Conservation (phyloP, 2,329 filamentous ascomycete species). For the Trichoderma semiorbis region DNA sequence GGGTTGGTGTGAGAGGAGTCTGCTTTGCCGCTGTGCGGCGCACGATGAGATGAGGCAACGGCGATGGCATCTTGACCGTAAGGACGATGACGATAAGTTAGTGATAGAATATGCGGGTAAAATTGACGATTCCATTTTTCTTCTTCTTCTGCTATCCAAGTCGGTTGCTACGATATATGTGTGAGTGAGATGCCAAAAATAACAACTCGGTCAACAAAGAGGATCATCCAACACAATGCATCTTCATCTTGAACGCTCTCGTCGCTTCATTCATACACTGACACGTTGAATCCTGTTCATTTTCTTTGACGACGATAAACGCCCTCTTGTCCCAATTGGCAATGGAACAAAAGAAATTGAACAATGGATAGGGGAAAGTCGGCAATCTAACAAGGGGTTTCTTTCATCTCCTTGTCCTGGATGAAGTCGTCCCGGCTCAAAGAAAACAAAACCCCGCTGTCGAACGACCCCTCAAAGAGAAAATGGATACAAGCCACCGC, state of each 20-base stretch:
- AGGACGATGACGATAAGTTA: not conserved
- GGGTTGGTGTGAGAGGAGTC: not conserved
- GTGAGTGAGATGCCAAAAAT: not conserved
- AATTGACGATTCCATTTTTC: not conserved
- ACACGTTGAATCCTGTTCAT: not conserved
- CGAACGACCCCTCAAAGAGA: constrained; percentile 3
- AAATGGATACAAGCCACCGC: not conserved
- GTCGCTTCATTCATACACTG: not conserved
- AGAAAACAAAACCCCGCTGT: not conserved
- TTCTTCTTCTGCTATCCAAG: not conserved
- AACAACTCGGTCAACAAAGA: not conserved
- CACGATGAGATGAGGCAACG: constrained; percentile 1
- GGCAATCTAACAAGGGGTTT: not conserved
- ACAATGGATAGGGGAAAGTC: not conserved
- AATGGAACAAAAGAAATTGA: not conserved
- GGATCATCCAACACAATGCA: not conserved
- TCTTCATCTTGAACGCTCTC: not conserved
- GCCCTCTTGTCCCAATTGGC: not conserved
- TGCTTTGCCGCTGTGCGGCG: not conserved
- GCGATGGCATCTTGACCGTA: not conserved
- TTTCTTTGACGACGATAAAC: not conserved
- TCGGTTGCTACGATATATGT: constrained; percentile 2
- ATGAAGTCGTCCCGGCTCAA: not conserved
- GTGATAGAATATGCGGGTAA: not conserved
- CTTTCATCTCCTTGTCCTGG: not conserved